phyloP scores from a whole-genome alignment of 495 filamentous ascomycete species.

The Hypoxylon rickii region DNA sequence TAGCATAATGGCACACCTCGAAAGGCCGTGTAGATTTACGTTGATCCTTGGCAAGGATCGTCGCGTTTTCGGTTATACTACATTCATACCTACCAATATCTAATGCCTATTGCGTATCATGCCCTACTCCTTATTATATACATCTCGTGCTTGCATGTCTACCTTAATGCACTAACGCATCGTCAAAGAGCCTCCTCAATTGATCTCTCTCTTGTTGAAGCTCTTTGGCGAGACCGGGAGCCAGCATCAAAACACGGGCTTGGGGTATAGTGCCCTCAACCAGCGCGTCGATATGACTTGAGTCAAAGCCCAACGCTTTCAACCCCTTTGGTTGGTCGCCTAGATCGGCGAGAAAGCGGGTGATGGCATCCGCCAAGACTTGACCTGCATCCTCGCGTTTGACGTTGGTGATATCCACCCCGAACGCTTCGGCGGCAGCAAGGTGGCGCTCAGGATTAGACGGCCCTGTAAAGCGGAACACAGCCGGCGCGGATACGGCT shows the following conservation, averaged over 20 bases:
- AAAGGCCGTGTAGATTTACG: too few relatives aligned
- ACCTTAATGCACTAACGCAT: conserved; percentile 48
- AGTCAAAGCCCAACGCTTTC: conserved; percentile 78
- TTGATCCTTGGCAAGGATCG: too few relatives aligned
- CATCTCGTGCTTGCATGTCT: neutral
- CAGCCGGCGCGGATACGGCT: conserved; percentile 90
- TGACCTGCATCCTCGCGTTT: conserved; percentile 87
- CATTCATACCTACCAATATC: neutral
- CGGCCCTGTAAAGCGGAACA: conserved; percentile 89
- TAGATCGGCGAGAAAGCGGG: conserved; percentile 75
- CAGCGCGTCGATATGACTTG: conserved; percentile 72
- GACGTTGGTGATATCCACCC: conserved; percentile 82
- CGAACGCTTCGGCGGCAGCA: conserved; percentile 85
- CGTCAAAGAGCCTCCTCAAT: conserved; percentile 56
- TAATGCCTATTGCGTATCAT: neutral
- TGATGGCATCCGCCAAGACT: conserved; percentile 79
- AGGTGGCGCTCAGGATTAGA: conserved; percentile 92
- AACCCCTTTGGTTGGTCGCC: conserved; percentile 91
- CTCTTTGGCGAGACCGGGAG: conserved; percentile 75
- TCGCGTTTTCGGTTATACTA: neutral
- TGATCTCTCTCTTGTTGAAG: conserved; percentile 65
- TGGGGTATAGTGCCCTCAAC: conserved; percentile 96
- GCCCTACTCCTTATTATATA: neutral
- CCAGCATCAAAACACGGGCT: conserved; percentile 85
- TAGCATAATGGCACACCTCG: too few relatives aligned